Base-by-base conservation (phyloP, 257 asterid species). In the Solanum arcanum region DNA sequence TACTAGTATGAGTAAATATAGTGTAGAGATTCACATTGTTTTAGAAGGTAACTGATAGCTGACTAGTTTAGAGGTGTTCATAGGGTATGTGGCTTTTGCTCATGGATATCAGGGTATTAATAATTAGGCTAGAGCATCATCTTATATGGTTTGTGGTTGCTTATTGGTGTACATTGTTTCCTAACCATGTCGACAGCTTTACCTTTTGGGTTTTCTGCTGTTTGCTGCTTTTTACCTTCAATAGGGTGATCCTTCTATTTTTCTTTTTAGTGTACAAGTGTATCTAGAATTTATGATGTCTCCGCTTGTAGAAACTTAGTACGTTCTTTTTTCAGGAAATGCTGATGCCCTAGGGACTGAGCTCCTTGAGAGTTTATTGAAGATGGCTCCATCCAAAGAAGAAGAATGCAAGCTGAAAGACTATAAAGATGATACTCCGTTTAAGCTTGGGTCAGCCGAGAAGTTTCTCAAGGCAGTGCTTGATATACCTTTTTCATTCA, bases 361-460 rank as follows among this genome's bases (percentile, higher is more conserved):
- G 70, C 98, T 96, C 89, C 98, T 97, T 2, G 99, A 97, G 91
- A 94, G 94, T 90, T 91, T 97, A 85, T 77, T 96, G 94, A 96
- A 95, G 93, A 97, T 97, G 99, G 98, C 97, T 88, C 99, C 99
- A 15, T 93, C 92, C 9, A 92, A 94, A 92, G 99, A 96, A 86
- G 99, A 96, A 88, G 98, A 97, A 90, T 94, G 94, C 23, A 97
- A 97, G 90, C 92, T 97, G 42, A 93, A 90, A 87, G 99, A 92
- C 68, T 91, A 88, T 90, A 91, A 86, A 89, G 98, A 94, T 39
- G 97, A 93, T 88, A 94, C 99, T 64, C 95, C 94, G 11, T 25
- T 87, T 83, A 96, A 96, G 91, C 97, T 94, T 86, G 98, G 99
- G 41, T 91, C 98, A 29, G 98, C 99, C 5, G 99, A 97, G 93